Evolutionary conservation across 2,329 filamentous ascomycete species (phyloP).

Genomic region (Colletotrichum cuscutae): DNA sequence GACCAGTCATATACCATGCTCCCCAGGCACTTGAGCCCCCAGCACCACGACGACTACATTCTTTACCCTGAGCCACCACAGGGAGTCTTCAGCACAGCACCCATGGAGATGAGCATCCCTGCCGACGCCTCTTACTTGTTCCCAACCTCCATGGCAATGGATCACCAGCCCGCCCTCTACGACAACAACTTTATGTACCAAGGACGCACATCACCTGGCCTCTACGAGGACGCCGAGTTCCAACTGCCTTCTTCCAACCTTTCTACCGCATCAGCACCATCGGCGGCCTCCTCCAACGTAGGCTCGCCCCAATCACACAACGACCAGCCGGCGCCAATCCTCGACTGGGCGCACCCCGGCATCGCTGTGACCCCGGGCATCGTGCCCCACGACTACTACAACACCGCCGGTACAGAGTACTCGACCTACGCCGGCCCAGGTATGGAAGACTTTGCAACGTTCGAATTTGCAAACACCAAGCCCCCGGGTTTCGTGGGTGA

Average conservation of each 20-base stretch:
- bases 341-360: slow-evolving; percentile 67
- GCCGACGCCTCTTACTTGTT: slow-evolving; percentile 57
- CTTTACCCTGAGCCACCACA: slow-evolving; percentile 60
- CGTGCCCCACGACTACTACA: slow-evolving; percentile 66
- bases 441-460: slow-evolving; percentile 62
- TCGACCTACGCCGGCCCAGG: slow-evolving; percentile 58
- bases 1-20: slow-evolving; percentile 42
- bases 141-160: slow-evolving; percentile 55
- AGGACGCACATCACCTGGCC: slow-evolving; percentile 57
- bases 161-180: slow-evolving; percentile 57
- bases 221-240: slow-evolving; percentile 64
- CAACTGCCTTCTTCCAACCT: slow-evolving; percentile 65
- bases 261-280: slow-evolving; percentile 70
- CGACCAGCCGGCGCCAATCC: slow-evolving; percentile 65
- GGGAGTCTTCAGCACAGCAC: slow-evolving; percentile 50
- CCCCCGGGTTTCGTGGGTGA: slow-evolving; percentile 65
- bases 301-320: slow-evolving; percentile 74
- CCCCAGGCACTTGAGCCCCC: slow-evolving; percentile 38
- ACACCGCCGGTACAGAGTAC: slow-evolving; percentile 64
- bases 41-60: slow-evolving; percentile 50
- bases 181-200: slow-evolving; percentile 59
- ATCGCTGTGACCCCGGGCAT: slow-evolving; percentile 72
- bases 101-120: slow-evolving; percentile 60
- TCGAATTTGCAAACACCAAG: slow-evolving; percentile 61
- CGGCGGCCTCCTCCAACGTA: slow-evolving; percentile 73